Evolutionary conservation across 371 early-diverging fungal species (phyloP).

Genomic region (Syncephalastrum monosporum): DNA sequence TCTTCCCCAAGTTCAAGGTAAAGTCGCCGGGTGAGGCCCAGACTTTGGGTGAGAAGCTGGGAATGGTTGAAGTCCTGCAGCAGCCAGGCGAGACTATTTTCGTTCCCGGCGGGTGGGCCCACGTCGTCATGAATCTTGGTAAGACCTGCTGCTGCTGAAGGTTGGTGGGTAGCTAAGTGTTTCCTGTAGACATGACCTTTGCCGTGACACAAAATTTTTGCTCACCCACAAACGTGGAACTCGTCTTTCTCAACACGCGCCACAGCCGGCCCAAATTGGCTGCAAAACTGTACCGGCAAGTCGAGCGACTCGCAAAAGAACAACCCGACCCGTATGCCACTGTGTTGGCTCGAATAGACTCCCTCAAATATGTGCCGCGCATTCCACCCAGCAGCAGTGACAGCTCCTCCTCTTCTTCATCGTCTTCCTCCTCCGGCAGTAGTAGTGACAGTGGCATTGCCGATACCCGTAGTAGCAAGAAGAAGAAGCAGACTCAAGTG

Average conservation of each 20-base stretch:
- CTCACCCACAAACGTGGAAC: slow-evolving; percentile 70
- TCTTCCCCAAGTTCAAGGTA: slow-evolving; percentile 58
- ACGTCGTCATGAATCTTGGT: slow-evolving; percentile 83
- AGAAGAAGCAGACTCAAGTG: slow-evolving; percentile 23
- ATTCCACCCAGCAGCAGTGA: slow-evolving; percentile 53
- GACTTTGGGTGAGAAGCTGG: slow-evolving; percentile 57
- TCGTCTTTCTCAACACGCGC: slow-evolving; percentile 70
- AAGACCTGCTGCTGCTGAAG: not conserved
- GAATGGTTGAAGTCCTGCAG: slow-evolving; percentile 77
- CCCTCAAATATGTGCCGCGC: slow-evolving; percentile 55
- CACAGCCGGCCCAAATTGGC: slow-evolving; percentile 72
- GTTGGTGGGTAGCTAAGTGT: not conserved
- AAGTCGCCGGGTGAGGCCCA: slow-evolving; percentile 22
- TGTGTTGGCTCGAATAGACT: slow-evolving; percentile 45
- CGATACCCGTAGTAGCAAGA: slow-evolving; percentile 1
- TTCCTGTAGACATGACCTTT: slow-evolving; percentile 64
- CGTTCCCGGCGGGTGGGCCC: slow-evolving; percentile 86
- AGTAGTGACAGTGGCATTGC: slow-evolving; percentile 23
- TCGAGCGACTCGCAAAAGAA: slow-evolving; percentile 40
- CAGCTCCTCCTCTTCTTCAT: slow-evolving; percentile 35
- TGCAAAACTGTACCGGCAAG: slow-evolving; percentile 46
- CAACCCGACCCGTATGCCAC: slow-evolving; percentile 38
- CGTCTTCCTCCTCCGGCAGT: slow-evolving; percentile 25
- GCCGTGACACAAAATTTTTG: slow-evolving; percentile 87
- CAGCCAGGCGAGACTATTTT: slow-evolving; percentile 81